A percentile compares a stretch with the other conserved stretches of the same genome.
phyloP scores from a whole-genome alignment of 2,329 filamentous ascomycete genomes.

The Ascochyta viciae-villosae region DNA sequence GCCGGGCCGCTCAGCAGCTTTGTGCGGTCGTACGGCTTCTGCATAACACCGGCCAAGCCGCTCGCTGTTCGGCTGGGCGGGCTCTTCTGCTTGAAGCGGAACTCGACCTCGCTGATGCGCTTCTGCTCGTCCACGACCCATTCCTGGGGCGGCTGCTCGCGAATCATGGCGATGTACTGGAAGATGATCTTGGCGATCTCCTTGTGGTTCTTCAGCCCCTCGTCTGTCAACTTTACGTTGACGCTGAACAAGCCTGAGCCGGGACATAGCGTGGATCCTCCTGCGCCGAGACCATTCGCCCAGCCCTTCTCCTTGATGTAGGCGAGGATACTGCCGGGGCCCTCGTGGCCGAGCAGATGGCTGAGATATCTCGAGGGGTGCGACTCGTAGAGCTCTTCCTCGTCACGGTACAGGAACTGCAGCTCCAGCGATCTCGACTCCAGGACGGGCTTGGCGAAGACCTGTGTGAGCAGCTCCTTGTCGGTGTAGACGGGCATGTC shows the following conservation, averaged over 20 bases:
- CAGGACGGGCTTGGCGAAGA: constrained; percentile 91
- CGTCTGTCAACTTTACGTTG: constrained; percentile 80
- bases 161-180: constrained; percentile 88
- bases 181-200: constrained; percentile 86
- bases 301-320: constrained; percentile 91
- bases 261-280: constrained; percentile 76
- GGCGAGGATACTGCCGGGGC: constrained; percentile 88
- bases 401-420: constrained; percentile 84
- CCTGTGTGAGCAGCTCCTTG: constrained; percentile 71
- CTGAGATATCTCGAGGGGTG: constrained; percentile 86
- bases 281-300: constrained; percentile 83
- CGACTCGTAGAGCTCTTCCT: constrained; percentile 78
- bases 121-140: constrained; percentile 97
- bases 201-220: constrained; percentile 81
- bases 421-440: constrained; percentile 81
- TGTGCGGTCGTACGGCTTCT: constrained; percentile 84
- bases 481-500: constrained; percentile 67
- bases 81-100: constrained; percentile 93
- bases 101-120: constrained; percentile 88
- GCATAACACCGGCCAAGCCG: constrained; percentile 85
- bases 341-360: constrained; percentile 90
- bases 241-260: constrained; percentile 83
- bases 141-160: constrained; percentile 78
- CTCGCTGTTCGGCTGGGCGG: constrained; percentile 90
- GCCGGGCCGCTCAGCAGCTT: constrained; percentile 83